Evolutionary conservation across 805 yeast species (phyloP), one percentile per base, ranked within the genome.

Genomic region (Kluyveromyces wickerhamii): DNA sequence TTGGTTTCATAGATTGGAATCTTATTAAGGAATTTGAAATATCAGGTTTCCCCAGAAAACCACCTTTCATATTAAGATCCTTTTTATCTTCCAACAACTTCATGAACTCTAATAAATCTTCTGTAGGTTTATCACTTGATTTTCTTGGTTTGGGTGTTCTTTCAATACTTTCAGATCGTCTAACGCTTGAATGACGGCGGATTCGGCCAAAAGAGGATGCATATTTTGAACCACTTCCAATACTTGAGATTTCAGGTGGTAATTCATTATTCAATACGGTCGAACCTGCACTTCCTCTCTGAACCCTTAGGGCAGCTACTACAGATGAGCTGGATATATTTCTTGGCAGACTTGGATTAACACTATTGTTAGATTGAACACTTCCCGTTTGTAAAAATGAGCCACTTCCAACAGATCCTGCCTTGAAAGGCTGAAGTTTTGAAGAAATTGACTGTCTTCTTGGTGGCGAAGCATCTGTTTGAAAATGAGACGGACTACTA

Each of bases 121-220:
- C 51, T 14, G 48, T 39, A 23, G 45, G 44, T 47, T 41, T 66
- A 42, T 31, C 67, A 57, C 50, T 41, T 12, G 48, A 41, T 5
- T 55, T 54, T 9, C 37, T 40, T 3, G 44, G 37, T 35, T 36
- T 50, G 7, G 30, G 22, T 1, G 52, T 49, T 21, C 47, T 48
- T 7, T 54, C 61, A 5, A 45, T 34, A 21, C 52, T 47, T 8
- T 44, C 59, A 4, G 65, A 54, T 36, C 63, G 50, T 40, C 60
- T 57, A 10, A 61, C 36, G 39, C 67, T 59, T 8, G 72, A 61
- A 32, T 61, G 59, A 15, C 82, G 64, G n/a, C 79, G 67, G 32
- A 83, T 61, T n/a, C 78, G 76, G 0, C 84, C 83, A 54, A 79
- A 79, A 0, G 88, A 78, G 1, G 89, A 76, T 2, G 84, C 71